Percentiles rank a stretch among this genome's conserved stretches.
These are phyloP conservation scores for Jaenimonas drosophilae DNA, from an alignment of 208 protist species.

Conservation along the genomic window DNA sequence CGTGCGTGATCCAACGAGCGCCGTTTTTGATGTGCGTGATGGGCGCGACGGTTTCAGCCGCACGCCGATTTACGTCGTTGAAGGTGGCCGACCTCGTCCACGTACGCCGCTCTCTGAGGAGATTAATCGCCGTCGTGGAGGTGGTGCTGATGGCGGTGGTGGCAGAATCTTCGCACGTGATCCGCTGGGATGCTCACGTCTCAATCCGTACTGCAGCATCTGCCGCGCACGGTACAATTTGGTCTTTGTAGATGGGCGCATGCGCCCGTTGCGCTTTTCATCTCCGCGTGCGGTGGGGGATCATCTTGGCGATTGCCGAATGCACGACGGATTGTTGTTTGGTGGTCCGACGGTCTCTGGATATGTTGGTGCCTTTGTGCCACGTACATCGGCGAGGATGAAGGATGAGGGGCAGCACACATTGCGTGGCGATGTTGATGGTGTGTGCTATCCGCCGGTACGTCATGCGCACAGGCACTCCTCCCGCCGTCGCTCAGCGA, in stretches of 20 bases:
- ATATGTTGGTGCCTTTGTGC: slow-evolving; percentile 1
- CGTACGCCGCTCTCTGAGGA: too few relatives aligned
- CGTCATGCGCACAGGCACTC: too few relatives aligned
- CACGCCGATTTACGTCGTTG: too few relatives aligned
- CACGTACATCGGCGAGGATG: too few relatives aligned
- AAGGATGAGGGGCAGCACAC: too few relatives aligned
- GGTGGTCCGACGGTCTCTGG: slow-evolving; percentile 4
- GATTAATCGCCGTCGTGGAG: neutral
- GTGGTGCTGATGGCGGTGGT: slow-evolving; percentile 2
- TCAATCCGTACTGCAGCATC: slow-evolving; percentile 78
- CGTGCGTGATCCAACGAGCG: slow-evolving; percentile 12
- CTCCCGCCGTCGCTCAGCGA: too few relatives aligned
- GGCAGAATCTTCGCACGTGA: slow-evolving; percentile 9
- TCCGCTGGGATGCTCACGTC: slow-evolving; percentile 46
- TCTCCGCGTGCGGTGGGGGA: slow-evolving; percentile 13
- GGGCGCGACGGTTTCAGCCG: too few relatives aligned
- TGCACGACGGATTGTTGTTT: slow-evolving; percentile 32
- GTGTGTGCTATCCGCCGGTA: too few relatives aligned
- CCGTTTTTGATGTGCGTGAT: slow-evolving; percentile 3
- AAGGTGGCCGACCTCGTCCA: too few relatives aligned
- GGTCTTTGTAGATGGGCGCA: slow-evolving; percentile 54
- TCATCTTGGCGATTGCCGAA: slow-evolving; percentile 22
- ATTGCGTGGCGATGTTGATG: too few relatives aligned
- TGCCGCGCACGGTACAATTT: slow-evolving; percentile 67
- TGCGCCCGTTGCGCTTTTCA: slow-evolving; percentile 38